phyloP scores from a whole-genome alignment of 2,329 filamentous ascomycete species.

The Fusarium burgessii region DNA sequence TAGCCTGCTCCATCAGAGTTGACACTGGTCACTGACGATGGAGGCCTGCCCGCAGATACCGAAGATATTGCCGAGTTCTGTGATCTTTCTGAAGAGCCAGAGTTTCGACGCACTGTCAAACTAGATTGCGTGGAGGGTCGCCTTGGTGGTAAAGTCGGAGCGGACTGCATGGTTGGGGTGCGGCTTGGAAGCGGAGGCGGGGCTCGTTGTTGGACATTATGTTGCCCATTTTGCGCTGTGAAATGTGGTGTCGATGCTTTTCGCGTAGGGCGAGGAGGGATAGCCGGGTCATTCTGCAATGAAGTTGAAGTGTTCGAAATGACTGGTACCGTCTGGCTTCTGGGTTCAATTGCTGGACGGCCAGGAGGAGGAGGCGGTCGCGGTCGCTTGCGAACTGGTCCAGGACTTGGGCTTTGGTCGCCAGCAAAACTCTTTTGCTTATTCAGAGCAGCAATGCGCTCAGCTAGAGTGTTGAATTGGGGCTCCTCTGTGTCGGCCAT shows the following conservation, averaged over 20 bases:
- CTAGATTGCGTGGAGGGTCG: constrained; percentile 58
- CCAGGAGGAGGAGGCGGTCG: constrained; percentile 56
- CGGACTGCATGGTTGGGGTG: constrained; percentile 49
- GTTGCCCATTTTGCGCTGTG: constrained; percentile 16
- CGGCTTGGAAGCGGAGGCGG: constrained; percentile 55
- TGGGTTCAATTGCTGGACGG: constrained; percentile 54
- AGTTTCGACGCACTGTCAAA: constrained; percentile 62
- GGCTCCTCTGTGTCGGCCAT: constrained; percentile 74
- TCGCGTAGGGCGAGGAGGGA: constrained; percentile 40
- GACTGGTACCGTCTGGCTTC: constrained; percentile 54
- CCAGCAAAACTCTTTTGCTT: constrained; percentile 69
- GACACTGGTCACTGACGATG: constrained; percentile 62
- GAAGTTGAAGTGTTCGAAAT: constrained; percentile 48
- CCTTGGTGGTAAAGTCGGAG: constrained; percentile 64
- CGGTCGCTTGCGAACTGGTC: constrained; percentile 57
- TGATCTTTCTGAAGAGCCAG: constrained; percentile 69
- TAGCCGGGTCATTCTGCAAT: constrained; percentile 26
- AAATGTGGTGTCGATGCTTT: constrained; percentile 23
- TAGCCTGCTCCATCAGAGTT: constrained; percentile 57
- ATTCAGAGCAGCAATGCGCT: constrained; percentile 74
- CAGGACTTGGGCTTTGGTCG: constrained; percentile 49
- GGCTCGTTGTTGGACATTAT: constrained; percentile 35
- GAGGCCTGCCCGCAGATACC: constrained; percentile 60
- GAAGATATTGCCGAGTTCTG: constrained; percentile 66
- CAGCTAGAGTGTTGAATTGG: constrained; percentile 69